phyloP scores from a whole-genome alignment of 1,284 basidiomycete species.

The Agaricales sp. region DNA sequence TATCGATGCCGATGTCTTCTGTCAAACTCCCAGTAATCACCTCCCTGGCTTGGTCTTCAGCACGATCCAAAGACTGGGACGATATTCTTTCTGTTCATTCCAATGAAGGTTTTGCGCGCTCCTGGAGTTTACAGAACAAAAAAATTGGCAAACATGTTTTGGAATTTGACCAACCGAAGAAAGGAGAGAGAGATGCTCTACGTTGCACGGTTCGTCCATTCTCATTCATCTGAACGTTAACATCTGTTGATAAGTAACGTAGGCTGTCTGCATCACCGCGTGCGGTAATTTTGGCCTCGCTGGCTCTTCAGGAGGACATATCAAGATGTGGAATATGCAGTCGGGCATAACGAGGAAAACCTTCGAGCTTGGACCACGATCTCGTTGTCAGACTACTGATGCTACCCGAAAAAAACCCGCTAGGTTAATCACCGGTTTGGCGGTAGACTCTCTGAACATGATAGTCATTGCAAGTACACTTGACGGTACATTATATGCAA shows the following conservation, averaged over 20 bases:
- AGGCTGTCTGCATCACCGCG: conserved; percentile 86
- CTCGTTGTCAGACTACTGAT: conserved; percentile 28
- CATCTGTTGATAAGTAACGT: conserved; percentile 5
- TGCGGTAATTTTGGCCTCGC: conserved; percentile 96
- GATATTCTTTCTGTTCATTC: conserved; percentile 87
- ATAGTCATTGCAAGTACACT: conserved; percentile 76
- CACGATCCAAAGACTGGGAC: conserved; percentile 93
- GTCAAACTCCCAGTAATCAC: conserved; percentile 78
- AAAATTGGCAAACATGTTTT: conserved; percentile 69
- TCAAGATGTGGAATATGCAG: conserved; percentile 94
- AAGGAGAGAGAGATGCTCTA: conserved; percentile 34
- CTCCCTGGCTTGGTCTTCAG: conserved; percentile 69
- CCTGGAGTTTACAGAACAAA: conserved; percentile 84
- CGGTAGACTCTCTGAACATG: conserved; percentile 80
- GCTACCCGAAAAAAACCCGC: conserved; percentile 34
- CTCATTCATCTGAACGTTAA: conserved; percentile 4
- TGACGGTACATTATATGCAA: conserved; percentile 81
- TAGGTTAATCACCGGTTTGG: conserved; percentile 73
- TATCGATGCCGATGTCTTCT: conserved; percentile 72
- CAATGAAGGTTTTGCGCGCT: conserved; percentile 71
- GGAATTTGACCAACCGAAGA: conserved; percentile 36
- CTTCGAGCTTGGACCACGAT: conserved; percentile 55
- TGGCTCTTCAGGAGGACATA: conserved; percentile 68
- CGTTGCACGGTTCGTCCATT: conserved; percentile 44
- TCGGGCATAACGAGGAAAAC: conserved; percentile 80